Evolutionary conservation across 257 asterid species (phyloP).

Genomic region (Cinchona pubescens): DNA sequence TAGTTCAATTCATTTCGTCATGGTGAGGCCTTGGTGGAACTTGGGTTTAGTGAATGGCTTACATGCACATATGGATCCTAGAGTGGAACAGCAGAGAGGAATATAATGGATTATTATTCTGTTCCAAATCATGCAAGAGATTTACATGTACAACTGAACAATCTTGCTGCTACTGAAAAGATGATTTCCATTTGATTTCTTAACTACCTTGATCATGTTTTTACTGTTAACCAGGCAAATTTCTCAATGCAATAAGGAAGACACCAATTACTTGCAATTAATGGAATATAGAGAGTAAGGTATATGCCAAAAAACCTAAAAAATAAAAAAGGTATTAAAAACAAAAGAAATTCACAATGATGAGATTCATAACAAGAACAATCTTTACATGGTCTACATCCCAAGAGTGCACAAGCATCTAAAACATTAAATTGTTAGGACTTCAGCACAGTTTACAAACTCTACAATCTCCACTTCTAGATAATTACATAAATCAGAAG

Average conservation of each 20-base stretch:
- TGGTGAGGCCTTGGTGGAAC: slow-evolving; percentile 20
- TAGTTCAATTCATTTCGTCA: slow-evolving; percentile 41
- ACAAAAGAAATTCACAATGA: not conserved
- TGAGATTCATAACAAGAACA: not conserved
- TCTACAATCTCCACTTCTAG: not conserved
- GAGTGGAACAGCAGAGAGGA: too few relatives aligned
- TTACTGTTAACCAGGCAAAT: not conserved
- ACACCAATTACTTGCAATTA: not conserved
- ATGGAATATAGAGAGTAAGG: not conserved
- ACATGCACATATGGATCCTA: too few relatives aligned
- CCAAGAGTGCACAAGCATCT: not conserved
- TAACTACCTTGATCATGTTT: not conserved
- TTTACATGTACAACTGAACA: not conserved
- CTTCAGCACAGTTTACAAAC: too few relatives aligned
- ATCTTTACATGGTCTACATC: slow-evolving; percentile 14
- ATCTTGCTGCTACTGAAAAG: not conserved
- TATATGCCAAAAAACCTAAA: not conserved
- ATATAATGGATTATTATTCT: not conserved
- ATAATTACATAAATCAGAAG: not conserved
- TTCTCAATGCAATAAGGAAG: not conserved
- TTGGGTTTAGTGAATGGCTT: not conserved
- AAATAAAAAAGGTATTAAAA: too few relatives aligned
- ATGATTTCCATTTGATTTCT: too few relatives aligned
- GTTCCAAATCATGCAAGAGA: not conserved
- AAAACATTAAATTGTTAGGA: too few relatives aligned